Evolutionary conservation across 2,329 filamentous ascomycete species (phyloP).

Genomic region (Septoria linicola): DNA sequence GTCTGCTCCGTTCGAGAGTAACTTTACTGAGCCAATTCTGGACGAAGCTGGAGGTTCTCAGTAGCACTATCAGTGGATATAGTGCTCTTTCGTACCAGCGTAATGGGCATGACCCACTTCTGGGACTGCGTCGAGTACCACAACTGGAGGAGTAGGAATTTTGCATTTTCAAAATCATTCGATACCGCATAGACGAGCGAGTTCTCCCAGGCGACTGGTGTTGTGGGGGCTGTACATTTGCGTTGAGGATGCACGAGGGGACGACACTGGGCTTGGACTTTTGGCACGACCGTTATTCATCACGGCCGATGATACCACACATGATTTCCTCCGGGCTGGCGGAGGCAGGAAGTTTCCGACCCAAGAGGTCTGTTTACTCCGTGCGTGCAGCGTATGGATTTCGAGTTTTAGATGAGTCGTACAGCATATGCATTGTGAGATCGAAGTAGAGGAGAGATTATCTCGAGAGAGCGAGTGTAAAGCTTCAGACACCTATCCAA

Average conservation of each 20-base stretch:
- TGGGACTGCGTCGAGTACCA: slow-evolving; percentile 14
- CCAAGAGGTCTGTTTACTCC: slow-evolving; percentile 11
- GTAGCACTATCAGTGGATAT: too few relatives aligned
- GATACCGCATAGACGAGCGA: not conserved
- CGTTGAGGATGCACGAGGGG: slow-evolving; percentile 20
- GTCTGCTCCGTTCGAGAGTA: too few relatives aligned
- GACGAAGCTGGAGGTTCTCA: too few relatives aligned
- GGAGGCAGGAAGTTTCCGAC: slow-evolving; percentile 24
- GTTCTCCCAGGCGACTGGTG: slow-evolving; percentile 9
- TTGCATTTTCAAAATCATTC: slow-evolving; percentile 21
- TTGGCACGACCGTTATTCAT: slow-evolving; percentile 20
- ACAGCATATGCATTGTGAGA: slow-evolving; percentile 23
- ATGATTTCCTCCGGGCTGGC: slow-evolving; percentile 17
- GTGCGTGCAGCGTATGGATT: slow-evolving; percentile 4
- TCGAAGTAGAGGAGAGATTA: not conserved
- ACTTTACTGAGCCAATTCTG: too few relatives aligned
- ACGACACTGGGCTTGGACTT: slow-evolving; percentile 24
- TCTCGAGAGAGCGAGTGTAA: too few relatives aligned
- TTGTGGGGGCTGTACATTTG: slow-evolving; percentile 24
- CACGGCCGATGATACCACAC: slow-evolving; percentile 30
- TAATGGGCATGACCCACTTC: not conserved
- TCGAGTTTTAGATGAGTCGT: slow-evolving; percentile 1
- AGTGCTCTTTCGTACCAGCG: too few relatives aligned
- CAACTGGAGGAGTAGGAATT: slow-evolving; percentile 10
- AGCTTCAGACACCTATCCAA: too few relatives aligned